phyloP scores from a whole-genome alignment of 2,329 filamentous ascomycete genomes.

The Cladobotryum protrusum region DNA sequence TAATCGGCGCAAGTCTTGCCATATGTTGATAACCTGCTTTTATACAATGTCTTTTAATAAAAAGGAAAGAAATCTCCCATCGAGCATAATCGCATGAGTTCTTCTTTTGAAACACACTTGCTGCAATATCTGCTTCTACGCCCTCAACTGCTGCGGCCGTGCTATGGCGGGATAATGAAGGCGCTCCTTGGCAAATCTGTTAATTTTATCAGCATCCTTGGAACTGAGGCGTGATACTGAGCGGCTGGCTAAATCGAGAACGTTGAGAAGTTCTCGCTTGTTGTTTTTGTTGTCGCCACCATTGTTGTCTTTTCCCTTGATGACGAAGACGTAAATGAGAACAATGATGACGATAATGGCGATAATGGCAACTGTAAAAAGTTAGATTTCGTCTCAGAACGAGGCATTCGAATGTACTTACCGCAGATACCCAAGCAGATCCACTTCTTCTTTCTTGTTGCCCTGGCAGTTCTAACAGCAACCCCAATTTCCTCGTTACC shows the following conservation, averaged over 20 bases:
- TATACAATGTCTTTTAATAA: constrained; percentile 13
- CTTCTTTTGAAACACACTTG: background rate
- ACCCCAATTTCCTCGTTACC: constrained; percentile 76
- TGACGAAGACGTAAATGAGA: constrained; percentile 41
- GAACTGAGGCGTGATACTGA: background rate
- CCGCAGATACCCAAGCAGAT: constrained; percentile 74
- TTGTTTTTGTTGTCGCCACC: constrained; percentile 22
- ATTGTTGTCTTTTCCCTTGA: constrained; percentile 23
- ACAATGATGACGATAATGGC: constrained; percentile 47
- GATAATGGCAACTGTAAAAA: constrained; percentile 43
- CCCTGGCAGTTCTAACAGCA: constrained; percentile 76
- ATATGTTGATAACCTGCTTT: constrained; percentile 13
- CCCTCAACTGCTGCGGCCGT: background rate
- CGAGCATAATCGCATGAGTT: background rate
- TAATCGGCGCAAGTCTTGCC: constrained; percentile 9
- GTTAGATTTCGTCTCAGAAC: constrained; percentile 19
- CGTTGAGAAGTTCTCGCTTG: constrained; percentile 26
- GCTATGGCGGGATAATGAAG: constrained; percentile 3
- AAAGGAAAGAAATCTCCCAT: background rate
- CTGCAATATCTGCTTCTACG: background rate
- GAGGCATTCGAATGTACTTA: constrained; percentile 29
- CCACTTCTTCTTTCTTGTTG: constrained; percentile 92
- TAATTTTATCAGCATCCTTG: background rate
- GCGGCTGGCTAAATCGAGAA: background rate
- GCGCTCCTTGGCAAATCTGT: background rate